These are phyloP conservation scores for Monilinia fructicola DNA, from an alignment of 2,329 filamentous ascomycete species.

Conservation along the genomic window DNA sequence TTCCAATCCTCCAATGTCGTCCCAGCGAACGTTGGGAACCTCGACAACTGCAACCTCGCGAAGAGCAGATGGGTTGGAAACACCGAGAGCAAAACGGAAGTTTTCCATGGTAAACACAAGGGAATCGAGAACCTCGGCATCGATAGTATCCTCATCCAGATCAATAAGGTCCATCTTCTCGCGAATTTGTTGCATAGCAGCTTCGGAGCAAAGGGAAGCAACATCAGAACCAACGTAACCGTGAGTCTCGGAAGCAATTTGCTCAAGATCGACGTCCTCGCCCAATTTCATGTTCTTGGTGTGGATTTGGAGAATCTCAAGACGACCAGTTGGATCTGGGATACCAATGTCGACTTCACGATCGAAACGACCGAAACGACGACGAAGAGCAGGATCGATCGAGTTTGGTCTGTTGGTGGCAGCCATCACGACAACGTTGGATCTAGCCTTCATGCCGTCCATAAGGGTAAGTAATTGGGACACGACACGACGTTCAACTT, in stretches of 20 bases:
- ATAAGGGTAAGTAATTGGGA: constrained; percentile 96
- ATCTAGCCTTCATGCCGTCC: constrained; percentile 99
- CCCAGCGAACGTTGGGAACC: constrained; percentile 98
- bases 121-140: constrained; percentile 96
- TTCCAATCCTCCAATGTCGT: constrained; percentile 98
- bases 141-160: constrained; percentile 97
- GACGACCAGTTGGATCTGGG: constrained; percentile 94
- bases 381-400: constrained; percentile 94
- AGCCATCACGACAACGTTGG: constrained; percentile 98
- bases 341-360: constrained; percentile 98
- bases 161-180: constrained; percentile 99
- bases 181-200: constrained; percentile 99
- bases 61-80: constrained; percentile 97
- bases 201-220: constrained; percentile 96
- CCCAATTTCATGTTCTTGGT: constrained; percentile 99
- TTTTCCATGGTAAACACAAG: constrained; percentile 99
- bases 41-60: constrained; percentile 99
- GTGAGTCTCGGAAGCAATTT: constrained; percentile 96
- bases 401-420: constrained; percentile 99
- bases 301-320: constrained; percentile 98
- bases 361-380: constrained; percentile 97
- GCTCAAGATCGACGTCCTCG: constrained; percentile 94
- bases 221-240: constrained; percentile 99
- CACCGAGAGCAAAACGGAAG: constrained; percentile 97
- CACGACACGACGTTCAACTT: constrained; percentile 97